Evolutionary conservation across 1,284 basidiomycete species (phyloP).

Genomic region (Abortiporus biennis): DNA sequence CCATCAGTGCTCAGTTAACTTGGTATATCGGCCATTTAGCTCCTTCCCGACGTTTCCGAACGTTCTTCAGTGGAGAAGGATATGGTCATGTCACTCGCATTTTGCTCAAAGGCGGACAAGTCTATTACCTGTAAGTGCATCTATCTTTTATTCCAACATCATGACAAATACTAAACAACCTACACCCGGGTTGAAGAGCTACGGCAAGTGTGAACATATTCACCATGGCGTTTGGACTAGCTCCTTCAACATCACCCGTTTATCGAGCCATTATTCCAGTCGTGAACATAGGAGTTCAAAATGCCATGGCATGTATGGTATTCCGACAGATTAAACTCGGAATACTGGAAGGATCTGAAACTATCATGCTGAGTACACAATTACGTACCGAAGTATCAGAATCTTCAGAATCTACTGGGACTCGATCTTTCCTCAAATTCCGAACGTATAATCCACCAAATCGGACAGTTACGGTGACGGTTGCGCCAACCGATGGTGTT

Average conservation of each 20-base stretch:
- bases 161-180: neutral
- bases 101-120: neutral
- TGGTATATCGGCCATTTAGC: neutral
- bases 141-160: neutral
- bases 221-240: neutral
- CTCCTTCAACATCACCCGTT: constrained; percentile 3
- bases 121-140: constrained; percentile 3
- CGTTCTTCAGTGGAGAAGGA: constrained; percentile 1
- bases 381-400: no score
- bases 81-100: neutral
- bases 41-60: neutral
- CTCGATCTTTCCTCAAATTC: no score
- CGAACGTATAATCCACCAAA: no score
- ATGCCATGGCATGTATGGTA: constrained; percentile 6
- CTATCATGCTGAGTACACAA: no score
- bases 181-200: neutral
- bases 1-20: neutral
- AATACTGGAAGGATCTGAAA: no score
- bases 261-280: constrained; percentile 4
- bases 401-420: no score
- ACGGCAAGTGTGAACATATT: constrained; percentile 2
- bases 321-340: constrained; percentile 5
- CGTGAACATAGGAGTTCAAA: constrained; percentile 1
- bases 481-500: no score
- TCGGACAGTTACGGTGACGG: no score